Base-by-base conservation (phyloP, 1,139 yeast genomes). In the Suhomyces coccinellae region DNA sequence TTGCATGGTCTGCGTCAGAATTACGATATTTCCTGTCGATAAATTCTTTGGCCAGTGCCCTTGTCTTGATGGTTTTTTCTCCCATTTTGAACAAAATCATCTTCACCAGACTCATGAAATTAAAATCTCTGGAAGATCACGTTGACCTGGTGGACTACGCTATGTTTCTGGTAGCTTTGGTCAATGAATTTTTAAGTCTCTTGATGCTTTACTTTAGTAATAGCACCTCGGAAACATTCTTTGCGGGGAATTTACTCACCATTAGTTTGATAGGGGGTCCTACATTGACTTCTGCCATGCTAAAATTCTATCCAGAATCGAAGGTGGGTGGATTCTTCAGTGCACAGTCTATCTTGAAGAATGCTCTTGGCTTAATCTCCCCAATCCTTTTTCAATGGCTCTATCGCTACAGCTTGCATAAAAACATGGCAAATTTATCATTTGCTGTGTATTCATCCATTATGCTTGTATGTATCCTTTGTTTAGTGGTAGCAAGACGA, bases 1-100 rank as follows among this genome's bases (percentile, higher is more conserved):
- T 82, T 61, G 55, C 73, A 13, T 85, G 95, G 89, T 66, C 69
- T 2, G 73, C 87, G 12, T 75, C 69, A 3, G 76, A 77, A 40
- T 63, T 85, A 30, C 88, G 95, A 5, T 73, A 75, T 46, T 74
- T 80, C 44, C 63, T 87, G 46, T 80, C 93, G 0, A 48, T 76
- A 1, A 54, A 75, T 2, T 85, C 89, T 36, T 51, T 79, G 2
- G 62, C 79, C 3, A 59, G 68, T 43, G 75, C 75, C 1, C 39
- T 65, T 6, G 62, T 62, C 3, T 58, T 73, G 46, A 62, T 71
- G 30, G 48, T 69, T 2, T 26, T 71, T 7, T 59, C 72, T 2
- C 77, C 78, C 1, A 31, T 70, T 1, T 46, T 70, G n/a, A 61
- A 59, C 41, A 64, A 62, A 40, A 47, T 50, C 15, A 31, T 72